A percentile compares a stretch with the other conserved stretches of the same genome.
phyloP scores from a whole-genome alignment of 768 basidiomycete species.

The Leccinum ochraceum region DNA sequence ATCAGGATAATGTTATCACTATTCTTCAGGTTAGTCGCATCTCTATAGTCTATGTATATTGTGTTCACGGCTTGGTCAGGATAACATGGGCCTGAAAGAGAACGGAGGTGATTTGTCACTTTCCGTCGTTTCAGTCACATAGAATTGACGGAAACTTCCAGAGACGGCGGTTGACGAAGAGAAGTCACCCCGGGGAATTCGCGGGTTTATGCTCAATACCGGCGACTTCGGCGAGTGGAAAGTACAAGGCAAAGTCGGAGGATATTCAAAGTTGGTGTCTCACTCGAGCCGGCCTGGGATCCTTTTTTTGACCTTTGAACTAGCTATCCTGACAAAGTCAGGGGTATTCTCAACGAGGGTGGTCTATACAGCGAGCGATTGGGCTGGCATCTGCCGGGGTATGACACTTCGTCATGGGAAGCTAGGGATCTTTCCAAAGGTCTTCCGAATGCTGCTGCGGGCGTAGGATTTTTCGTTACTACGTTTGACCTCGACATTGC shows the following conservation, averaged over 20 bases:
- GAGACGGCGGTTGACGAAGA: conserved; percentile 50
- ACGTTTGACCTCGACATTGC: conserved; percentile 67
- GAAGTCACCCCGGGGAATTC: conserved; percentile 76
- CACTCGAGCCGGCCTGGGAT: background rate
- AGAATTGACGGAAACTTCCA: conserved; percentile 8
- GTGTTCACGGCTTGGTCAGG: conserved; percentile 40
- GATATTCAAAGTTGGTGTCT: conserved; percentile 56
- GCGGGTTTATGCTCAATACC: conserved; percentile 68
- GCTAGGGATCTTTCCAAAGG: conserved; percentile 57
- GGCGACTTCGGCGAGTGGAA: conserved; percentile 67
- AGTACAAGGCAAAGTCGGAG: conserved; percentile 77
- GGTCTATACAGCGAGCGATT: conserved; percentile 68
- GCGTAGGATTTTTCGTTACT: conserved; percentile 82
- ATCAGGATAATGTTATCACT: conserved; percentile 73
- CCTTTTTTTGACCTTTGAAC: background rate
- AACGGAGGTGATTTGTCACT: conserved; percentile 41
- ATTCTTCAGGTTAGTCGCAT: conserved; percentile 60
- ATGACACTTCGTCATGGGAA: conserved; percentile 62
- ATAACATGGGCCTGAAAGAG: conserved; percentile 80
- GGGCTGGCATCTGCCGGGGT: conserved; percentile 78
- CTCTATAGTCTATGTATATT: background rate
- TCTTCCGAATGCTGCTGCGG: conserved; percentile 56
- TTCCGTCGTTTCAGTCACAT: background rate
- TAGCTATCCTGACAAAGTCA: conserved; percentile 73
- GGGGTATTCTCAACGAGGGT: conserved; percentile 72